Conservation (phyloP, 2,329 filamentous ascomycete genomes). For the Ophiosphaerella narmari region DNA sequence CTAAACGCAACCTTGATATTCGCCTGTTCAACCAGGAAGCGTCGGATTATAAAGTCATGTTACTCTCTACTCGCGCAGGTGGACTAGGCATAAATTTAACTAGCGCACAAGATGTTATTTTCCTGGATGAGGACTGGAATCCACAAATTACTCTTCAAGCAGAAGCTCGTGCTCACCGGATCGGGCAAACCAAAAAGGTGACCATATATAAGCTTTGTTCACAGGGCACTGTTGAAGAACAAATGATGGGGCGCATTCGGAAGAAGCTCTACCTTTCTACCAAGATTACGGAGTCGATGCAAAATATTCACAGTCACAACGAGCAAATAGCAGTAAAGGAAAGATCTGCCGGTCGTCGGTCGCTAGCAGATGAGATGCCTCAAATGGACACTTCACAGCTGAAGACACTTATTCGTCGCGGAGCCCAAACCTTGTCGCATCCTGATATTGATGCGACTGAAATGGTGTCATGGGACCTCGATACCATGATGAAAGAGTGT, state of each 20-base stretch:
- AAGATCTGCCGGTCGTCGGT: constrained; percentile 14
- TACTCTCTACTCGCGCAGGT: constrained; percentile 61
- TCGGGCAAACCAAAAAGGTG: constrained; percentile 59
- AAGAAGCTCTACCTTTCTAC: constrained; percentile 67
- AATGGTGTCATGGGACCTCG: constrained; percentile 63
- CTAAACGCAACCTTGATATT: constrained; percentile 57
- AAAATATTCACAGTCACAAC: constrained; percentile 56
- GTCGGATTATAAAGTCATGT: constrained; percentile 58
- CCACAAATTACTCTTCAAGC: constrained; percentile 60
- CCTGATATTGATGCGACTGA: constrained; percentile 60
- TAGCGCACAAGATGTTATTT: constrained; percentile 60
- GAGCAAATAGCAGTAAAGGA: constrained; percentile 34
- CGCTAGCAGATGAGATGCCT: constrained; percentile 54
- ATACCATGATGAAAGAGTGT: constrained; percentile 59
- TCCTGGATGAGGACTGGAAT: constrained; percentile 62
- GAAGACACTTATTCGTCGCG: constrained; percentile 60
- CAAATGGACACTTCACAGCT: constrained; percentile 58
- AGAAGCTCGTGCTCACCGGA: constrained; percentile 59
- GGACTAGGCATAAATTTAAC: constrained; percentile 62
- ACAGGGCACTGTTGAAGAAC: constrained; percentile 62
- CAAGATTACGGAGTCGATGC: constrained; percentile 65
- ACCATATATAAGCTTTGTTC: constrained; percentile 62
- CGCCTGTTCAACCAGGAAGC: constrained; percentile 56
- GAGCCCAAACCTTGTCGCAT: constrained; percentile 58
- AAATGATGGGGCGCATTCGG: constrained; percentile 62